Evolutionary conservation across 1,284 basidiomycete genomes (phyloP), one percentile per base, ranked within the genome.

Genomic region (Quambalaria eucalypti): DNA sequence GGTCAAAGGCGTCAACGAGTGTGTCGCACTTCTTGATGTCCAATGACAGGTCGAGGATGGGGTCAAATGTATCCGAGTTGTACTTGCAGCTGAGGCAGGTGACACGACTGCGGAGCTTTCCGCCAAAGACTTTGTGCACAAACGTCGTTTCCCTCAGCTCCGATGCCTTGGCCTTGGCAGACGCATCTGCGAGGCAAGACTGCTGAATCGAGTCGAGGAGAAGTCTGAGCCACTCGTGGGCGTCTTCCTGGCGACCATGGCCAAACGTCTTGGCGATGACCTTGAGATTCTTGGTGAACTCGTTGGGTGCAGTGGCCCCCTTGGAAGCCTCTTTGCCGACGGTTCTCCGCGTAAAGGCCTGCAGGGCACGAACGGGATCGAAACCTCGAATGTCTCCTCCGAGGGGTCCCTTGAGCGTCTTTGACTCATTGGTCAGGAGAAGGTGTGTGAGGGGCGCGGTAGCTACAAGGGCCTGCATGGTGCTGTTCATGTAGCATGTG

Each of bases 161-260:
- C 46, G 28, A 50, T n/a, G 31, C 29, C 49, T 55, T 60, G 51
- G 80, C 83, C 66, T 73, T 89, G 87, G 84, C 83, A 55, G 86
- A 80, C 51, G 83, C 77, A 23, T 85, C 86, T 44, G 82, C 82
- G 52, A 93, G 79, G 73, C 87, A 89, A 8, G 87, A 84, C 69
- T 86, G 88, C 77, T 96, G 92, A 53, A 96, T 77, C 26, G 87
- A 87, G 69, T 99, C 95, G 33, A 97, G 85, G 25, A 88, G 85
- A 76, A 96, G 95, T 28, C 95, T 85, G 51, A 99, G 83, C 72
- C 98, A 98, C 77, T 99, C 95, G 76, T 99, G 95, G 2, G 93
- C 86, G 76, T 99, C 95, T 76, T 99, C 95, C 77, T 99, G 95
- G 61, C 90, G 80, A n/a, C 89, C 90, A 74, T 80, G 82, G 50